Base-by-base conservation (phyloP, 2,329 filamentous ascomycete genomes). In the Sporothrix phasma region DNA sequence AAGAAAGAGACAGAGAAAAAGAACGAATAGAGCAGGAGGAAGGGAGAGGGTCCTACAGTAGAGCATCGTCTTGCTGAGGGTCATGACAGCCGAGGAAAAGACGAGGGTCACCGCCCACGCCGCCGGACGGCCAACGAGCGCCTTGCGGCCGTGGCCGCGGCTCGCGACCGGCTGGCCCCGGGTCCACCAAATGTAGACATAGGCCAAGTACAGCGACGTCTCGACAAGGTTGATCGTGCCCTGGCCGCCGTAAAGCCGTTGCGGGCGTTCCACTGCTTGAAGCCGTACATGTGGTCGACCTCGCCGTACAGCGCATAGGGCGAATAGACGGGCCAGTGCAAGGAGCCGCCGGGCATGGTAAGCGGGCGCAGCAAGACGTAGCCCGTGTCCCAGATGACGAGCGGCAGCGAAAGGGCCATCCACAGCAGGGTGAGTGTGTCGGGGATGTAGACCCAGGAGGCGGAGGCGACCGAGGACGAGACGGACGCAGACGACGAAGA, bases 241-340 rank as follows among this genome's bases (percentile, higher is more conserved):
- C 79, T 96, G 91, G 43, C 90, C 90, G 81, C 83, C 0, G 89
- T 89, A 76, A 95, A 96, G 41, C 91, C 90, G 72, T 86, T 85
- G 24, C 80, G 74, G 17, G 79, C 79, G 66, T 89, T 76, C 73
- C 82, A 90, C 3, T 88, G 87, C 70, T 87, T 86, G 79, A 82
- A 87, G 46, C 91, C 90, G 77, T 96, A 96, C 37, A 93, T 80
- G 74, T 92, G 80, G 75, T 96, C 92, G 68, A 96, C 79, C 60
- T 80, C 78, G 64, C 88, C 89, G 77, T 96, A 96, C 1, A 95
- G 83, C 71, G 82, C 84, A 76, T 96, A 96, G 0, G 89, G 90
- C 34, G 76, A 77, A 82, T 84, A 96, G 47, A 96, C 70, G 1
- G 89, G 88, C 77, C 76, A 79, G 77, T 95, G 89, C 61, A 88